Evolutionary conservation across 441 rosid species (phyloP), one percentile per base, ranked within the genome.

Genomic region (Arabidopsis lyrata): DNA sequence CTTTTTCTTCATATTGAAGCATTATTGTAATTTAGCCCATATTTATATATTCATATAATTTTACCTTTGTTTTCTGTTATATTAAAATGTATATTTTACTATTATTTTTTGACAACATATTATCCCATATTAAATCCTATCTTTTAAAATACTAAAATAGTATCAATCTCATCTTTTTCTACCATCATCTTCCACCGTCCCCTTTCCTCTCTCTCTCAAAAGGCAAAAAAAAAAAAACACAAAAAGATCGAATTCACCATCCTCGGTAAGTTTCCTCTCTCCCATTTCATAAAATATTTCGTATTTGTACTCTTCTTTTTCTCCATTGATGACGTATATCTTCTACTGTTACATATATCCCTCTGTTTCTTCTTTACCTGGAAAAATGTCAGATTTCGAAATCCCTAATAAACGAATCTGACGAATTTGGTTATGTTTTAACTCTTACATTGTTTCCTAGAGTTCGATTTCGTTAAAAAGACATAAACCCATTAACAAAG

Each of bases 181-280:
- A 49, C n/a, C 32, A 67, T 61, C 57, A 52, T 74, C 68, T 50
- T 11, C 73, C 6, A 67, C 68, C 73, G 67, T 59, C 38, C 47
- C 54, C 54, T 54, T 15, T 63, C 50, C 16, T 44, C 44, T 52
- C 66, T 63, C 49, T 45, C 75, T 9, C 45, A 3, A 57, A 74
- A 59, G 24, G 45, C 62, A 7, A 48, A 70, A 63, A 8, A 18
- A 14, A 61, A 62, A 72, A 45, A n/a, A 53, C 14, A 49, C 60
- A 24, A 63, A 63, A 54, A 57, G 53, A 66, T 66, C 77, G 27
- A 18, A 16, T 74, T 74, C 78, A 74, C 73, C 78, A 50, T 41
- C 73, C 68, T 74, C 68, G 48, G 78, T 74, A 74, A 75, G 78
- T 75, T 75, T 75, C 78, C 73, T 74, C 78, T 75, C 78, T 67